Base-by-base conservation (phyloP, 495 filamentous ascomycete species). In the Rostrohypoxylon terebratum region DNA sequence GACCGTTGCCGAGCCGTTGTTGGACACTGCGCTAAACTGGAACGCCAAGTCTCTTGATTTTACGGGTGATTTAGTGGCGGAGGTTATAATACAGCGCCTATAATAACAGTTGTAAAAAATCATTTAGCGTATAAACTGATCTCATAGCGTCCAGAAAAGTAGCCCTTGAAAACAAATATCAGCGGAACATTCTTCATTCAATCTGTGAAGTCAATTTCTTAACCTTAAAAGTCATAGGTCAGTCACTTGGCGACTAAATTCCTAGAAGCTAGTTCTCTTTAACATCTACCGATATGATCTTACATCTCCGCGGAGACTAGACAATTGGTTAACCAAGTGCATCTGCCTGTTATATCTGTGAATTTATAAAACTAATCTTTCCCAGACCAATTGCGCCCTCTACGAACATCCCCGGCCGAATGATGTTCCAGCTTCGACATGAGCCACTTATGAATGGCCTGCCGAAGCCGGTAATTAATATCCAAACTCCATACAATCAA, bases 371-470 rank as follows among this genome's bases (percentile, higher is more conserved):
- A 23, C 20, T 16, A 25, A 53, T 4, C 8, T 45, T 45, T n/a
- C 16, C 18, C 8, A 45, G 42, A 45, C 20, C 14, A n/a, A 18
- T 45, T 20, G 42, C 16, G 42, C 42, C n/a, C 16, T 45, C 42
- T 20, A 20, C 42, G n/a, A 45, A 45, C 38, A n/a, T 28, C 2
- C 28, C 3, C 1, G 57, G 40, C 66, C 66, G 66, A 69, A 14
- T 50, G 1, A 57, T 31, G 59, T n/a, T n/a, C n/a, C n/a, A 50
- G 60, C 59, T 21, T 45, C 45, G 16, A 47, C 38, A 58, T 69
- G 67, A 69, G 51, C 64, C 67, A 69, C 53, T 64, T n/a, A n/a
- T 44, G 11, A 4, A n/a, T 16, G 7, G 3, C 34, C 18, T 59
- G 50, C 59, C 48, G 59, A 45, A 57, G 18, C 16, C 55, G 28